phyloP scores from a whole-genome alignment of 179 eudicot species.

The Spinacia oleracea region DNA sequence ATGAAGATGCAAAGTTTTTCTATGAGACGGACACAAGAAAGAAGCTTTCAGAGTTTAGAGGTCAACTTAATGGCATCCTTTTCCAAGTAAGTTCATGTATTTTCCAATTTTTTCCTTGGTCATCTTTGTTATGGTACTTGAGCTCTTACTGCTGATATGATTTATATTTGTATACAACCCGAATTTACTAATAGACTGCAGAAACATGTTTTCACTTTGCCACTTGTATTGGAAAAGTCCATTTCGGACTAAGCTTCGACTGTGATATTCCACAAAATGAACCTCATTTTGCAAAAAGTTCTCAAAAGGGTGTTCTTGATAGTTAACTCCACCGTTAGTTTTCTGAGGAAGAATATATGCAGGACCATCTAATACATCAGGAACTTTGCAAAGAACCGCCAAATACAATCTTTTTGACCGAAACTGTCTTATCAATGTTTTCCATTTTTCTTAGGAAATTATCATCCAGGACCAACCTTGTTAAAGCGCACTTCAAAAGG shows the following conservation, averaged over 20 bases:
- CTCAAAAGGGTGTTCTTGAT: neutral
- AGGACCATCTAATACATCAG: neutral
- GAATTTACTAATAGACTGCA: neutral
- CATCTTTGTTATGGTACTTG: neutral
- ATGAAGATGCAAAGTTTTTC: constrained; percentile 98
- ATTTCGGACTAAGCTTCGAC: neutral
- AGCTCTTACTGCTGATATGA: neutral
- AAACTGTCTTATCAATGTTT: neutral
- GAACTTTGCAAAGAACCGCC: neutral
- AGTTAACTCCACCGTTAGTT: neutral
- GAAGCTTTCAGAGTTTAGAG: constrained; percentile 77
- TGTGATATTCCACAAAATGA: neutral
- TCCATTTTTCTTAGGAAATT: neutral
- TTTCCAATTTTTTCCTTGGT: neutral
- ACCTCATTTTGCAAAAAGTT: neutral
- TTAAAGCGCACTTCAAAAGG: neutral
- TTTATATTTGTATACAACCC: neutral
- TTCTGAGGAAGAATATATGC: neutral
- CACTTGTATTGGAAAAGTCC: neutral
- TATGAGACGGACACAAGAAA: constrained; percentile 82
- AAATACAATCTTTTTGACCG: too few relatives aligned
- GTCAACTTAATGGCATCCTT: constrained; percentile 85
- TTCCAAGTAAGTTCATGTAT: constrained; percentile 72
- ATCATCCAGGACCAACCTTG: neutral
- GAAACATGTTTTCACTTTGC: neutral